A percentile compares a stretch with the other conserved stretches of the same genome.
phyloP scores from a whole-genome alignment of 805 yeast genomes.

The Kurtzmaniella fragi region DNA sequence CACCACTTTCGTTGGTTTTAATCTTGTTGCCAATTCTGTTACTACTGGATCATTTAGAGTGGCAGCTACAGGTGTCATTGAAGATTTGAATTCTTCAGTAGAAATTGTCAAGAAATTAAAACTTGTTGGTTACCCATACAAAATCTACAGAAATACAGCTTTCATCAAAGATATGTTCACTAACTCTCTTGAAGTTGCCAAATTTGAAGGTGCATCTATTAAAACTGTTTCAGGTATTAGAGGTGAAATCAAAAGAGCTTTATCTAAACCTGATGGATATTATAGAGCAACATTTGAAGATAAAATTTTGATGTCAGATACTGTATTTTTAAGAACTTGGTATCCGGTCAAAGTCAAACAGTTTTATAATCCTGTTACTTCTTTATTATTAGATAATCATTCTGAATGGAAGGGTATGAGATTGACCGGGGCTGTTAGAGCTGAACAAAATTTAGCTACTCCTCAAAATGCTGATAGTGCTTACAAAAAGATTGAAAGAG shows the following conservation, averaged over 20 bases:
- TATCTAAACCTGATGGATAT: constrained; percentile 91
- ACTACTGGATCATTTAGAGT: constrained; percentile 90
- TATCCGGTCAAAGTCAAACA: constrained; percentile 87
- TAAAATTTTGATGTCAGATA: constrained; percentile 85
- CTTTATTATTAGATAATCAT: constrained; percentile 72
- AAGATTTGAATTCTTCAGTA: constrained; percentile 82
- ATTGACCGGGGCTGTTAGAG: constrained; percentile 89
- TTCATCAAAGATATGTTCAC: constrained; percentile 96
- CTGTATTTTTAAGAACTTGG: constrained; percentile 90
- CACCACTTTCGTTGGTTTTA: constrained; percentile 95
- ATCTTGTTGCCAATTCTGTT: constrained; percentile 74
- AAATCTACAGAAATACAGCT: constrained; percentile 93
- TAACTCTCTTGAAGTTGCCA: constrained; percentile 89
- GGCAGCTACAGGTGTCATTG: constrained; percentile 95
- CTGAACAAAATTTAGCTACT: constrained; percentile 60
- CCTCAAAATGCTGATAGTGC: constrained; percentile 51
- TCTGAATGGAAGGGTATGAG: constrained; percentile 95
- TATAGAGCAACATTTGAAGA: constrained; percentile 97
- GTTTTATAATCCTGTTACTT: constrained; percentile 95
- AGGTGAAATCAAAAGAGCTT: constrained; percentile 95
- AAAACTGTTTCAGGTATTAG: constrained; percentile 96
- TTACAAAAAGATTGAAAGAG: constrained; percentile 72
- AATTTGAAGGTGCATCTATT: constrained; percentile 96
- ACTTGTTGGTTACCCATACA: constrained; percentile 90
- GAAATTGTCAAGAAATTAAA: constrained; percentile 96